Evolutionary conservation across 148 eudicot species (phyloP).

Genomic region (Persicaria tinctoria): DNA sequence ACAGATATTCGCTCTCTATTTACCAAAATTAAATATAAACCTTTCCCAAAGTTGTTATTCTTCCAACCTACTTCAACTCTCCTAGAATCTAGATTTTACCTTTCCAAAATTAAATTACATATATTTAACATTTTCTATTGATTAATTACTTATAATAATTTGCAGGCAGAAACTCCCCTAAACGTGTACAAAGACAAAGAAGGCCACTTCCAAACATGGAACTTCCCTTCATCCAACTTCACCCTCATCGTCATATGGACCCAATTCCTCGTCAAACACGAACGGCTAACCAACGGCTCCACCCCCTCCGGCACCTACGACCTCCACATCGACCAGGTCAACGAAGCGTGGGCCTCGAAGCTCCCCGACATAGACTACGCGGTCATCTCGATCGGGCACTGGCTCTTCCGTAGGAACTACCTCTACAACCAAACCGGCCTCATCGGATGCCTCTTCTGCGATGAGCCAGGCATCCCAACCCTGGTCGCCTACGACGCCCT

Average conservation of each 20-base stretch:
- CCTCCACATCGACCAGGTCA: conserved; percentile 49
- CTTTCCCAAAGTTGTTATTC: too few species aligned
- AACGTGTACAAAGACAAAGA: conserved; percentile 40
- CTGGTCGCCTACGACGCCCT: conserved; percentile 30
- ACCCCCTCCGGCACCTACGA: conserved; percentile 36
- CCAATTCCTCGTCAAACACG: conserved; percentile 39
- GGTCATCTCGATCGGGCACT: conserved; percentile 52
- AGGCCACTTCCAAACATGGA: conserved; percentile 50
- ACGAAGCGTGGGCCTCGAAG: conserved; percentile 36
- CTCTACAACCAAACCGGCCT: conserved; percentile 28
- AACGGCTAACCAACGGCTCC: conserved; percentile 41
- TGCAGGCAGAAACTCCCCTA: conserved; percentile 54
- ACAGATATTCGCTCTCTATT: too few species aligned
- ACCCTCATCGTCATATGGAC: conserved; percentile 60
- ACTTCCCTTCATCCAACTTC: conserved; percentile 53
- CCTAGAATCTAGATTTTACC: too few species aligned
- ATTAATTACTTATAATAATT: not conserved
- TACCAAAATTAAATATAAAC: too few species aligned
- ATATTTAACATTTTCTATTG: too few species aligned
- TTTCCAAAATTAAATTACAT: too few species aligned
- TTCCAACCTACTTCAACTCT: too few species aligned
- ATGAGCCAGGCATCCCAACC: conserved; percentile 33
- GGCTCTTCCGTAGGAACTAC: conserved; percentile 58
- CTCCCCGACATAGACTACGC: conserved; percentile 41
- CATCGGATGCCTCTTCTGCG: conserved; percentile 61